Base-by-base conservation (phyloP, 106 monocot genomes). In the Dendrobium officinale region DNA sequence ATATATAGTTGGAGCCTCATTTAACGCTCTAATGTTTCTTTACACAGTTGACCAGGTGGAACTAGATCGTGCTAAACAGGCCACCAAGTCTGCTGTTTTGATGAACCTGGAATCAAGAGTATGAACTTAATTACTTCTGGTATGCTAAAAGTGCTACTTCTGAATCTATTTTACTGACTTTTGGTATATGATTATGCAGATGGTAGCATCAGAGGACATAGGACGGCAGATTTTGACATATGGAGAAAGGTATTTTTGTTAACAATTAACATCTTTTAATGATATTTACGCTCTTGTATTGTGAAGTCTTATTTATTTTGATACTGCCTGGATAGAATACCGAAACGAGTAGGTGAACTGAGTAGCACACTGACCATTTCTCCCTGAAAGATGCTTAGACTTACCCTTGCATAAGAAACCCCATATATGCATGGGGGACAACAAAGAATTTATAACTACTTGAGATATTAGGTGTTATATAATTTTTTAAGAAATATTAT, bases 51-150 rank as follows among this genome's bases (percentile, higher is more conserved):
- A 83, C 51, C 95, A 95, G 79, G 80, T 42, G 78, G 83, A 95
- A 82, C 78, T 95, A 17, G 90, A 95, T 80, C 95, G 95, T 43
- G 95, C 95, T 55, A 95, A 95, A 77, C 83, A 85, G 47, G 75
- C 89, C 16, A 89, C 95, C 26, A 92, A 91, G 66, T 89, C 91
- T 84, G 92, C 87, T 66, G 78, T 95, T 80, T 77, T 95, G 83
- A 95, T 95, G 95, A 92, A 91, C 80, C 85, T 95, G 48, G 95
- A 95, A 80, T 92, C 95, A 70, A 87, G 95, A 80, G 95, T 95
- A 89, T 54, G 77, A 29, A 1, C 31, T 76, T 82, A 0, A 45
- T 49, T 29, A 76, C 76, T 48, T 9, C 4, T 47, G 6, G 4
- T 43, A 43, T 42, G 42, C 43, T 1, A 17, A 1, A 16, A 22